A percentile compares a stretch with the other conserved stretches of the same genome.
Conservation (phyloP, 352 stramenopile genomes). For the Pythium insidiosum region DNA sequence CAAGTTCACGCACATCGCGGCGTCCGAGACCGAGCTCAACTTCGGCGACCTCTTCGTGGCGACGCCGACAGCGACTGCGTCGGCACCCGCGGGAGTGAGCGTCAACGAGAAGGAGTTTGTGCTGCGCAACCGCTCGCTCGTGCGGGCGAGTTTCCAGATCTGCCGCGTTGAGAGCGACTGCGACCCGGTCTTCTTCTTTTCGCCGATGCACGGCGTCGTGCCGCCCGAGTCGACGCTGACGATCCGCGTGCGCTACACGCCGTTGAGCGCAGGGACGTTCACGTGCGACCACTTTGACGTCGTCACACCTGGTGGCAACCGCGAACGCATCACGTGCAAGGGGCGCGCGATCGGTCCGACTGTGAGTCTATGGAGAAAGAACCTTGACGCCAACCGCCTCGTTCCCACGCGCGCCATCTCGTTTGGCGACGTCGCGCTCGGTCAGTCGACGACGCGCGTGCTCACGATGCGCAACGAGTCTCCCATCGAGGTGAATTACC, state of each 20-base stretch:
- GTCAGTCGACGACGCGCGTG: slow-evolving; percentile 44
- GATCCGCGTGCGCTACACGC: slow-evolving; percentile 75
- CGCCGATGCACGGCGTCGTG: slow-evolving; percentile 58
- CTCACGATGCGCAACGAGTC: slow-evolving; percentile 83
- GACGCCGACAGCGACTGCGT: no score
- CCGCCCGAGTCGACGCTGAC: slow-evolving; percentile 55
- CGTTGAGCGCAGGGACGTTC: slow-evolving; percentile 78
- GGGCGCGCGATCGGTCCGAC: slow-evolving; percentile 45
- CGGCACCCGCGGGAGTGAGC: slow-evolving; percentile 27
- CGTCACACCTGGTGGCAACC: slow-evolving; percentile 83
- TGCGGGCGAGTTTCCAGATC: slow-evolving; percentile 78
- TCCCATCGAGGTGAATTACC: slow-evolving; percentile 58
- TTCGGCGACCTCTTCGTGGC: slow-evolving; percentile 83
- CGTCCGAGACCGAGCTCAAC: slow-evolving; percentile 70
- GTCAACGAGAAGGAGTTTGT: slow-evolving; percentile 76
- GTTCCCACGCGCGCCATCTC: slow-evolving; percentile 75
- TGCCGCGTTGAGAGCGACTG: slow-evolving; percentile 76
- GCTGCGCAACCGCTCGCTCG: slow-evolving; percentile 86
- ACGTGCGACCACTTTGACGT: slow-evolving; percentile 89
- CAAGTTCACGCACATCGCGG: slow-evolving; percentile 86
- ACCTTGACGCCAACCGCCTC: slow-evolving; percentile 59
- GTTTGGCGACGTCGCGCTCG: slow-evolving; percentile 83
- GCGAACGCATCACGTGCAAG: slow-evolving; percentile 66
- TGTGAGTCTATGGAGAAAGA: slow-evolving; percentile 82
- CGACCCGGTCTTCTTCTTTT: slow-evolving; percentile 81